These are phyloP conservation scores for Cytospora leucostoma DNA, from an alignment of 2,329 filamentous ascomycete species.

Conservation along the genomic window DNA sequence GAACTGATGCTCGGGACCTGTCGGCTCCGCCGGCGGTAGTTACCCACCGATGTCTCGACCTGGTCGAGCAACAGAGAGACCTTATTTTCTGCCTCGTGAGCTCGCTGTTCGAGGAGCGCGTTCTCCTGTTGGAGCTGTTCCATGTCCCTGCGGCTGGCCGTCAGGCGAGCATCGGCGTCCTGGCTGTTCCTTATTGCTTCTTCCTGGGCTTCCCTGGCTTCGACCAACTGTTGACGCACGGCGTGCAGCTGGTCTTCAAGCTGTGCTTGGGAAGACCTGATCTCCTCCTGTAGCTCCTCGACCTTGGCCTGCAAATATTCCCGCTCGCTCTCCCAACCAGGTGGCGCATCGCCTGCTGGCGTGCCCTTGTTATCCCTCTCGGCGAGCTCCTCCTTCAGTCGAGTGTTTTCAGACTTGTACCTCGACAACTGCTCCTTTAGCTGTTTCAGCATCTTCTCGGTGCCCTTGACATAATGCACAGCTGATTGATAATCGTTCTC, in stretches of 20 bases:
- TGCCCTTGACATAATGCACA: conserved; percentile 96
- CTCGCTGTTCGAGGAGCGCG: conserved; percentile 75
- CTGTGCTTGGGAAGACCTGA: conserved; percentile 63
- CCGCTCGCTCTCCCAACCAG: conserved; percentile 76
- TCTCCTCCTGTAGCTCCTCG: conserved; percentile 66
- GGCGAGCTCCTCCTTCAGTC: conserved; percentile 80
- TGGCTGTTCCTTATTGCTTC: conserved; percentile 58
- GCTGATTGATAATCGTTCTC: conserved; percentile 98
- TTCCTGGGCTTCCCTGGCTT: conserved; percentile 69
- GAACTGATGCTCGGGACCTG: conserved; percentile 56
- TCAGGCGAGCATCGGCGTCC: conserved; percentile 58
- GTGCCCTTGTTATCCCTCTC: conserved; percentile 56
- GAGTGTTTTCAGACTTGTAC: conserved; percentile 83
- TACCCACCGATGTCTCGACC: conserved; percentile 90
- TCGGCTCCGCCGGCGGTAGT: conserved; percentile 79
- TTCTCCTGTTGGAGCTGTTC: conserved; percentile 86
- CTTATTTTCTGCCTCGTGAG: conserved; percentile 87
- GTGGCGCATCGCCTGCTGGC: conserved; percentile 45
- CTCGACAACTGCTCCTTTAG: conserved; percentile 96
- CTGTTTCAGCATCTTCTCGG: conserved; percentile 98
- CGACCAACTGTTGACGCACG: conserved; percentile 69
- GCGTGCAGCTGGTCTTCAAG: conserved; percentile 72
- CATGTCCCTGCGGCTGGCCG: conserved; percentile 65
- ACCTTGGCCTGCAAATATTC: conserved; percentile 68
- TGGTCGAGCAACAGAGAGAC: conserved; percentile 92